Evolutionary conservation across 495 filamentous ascomycete genomes (phyloP).

Genomic region (Neurospora sp.): DNA sequence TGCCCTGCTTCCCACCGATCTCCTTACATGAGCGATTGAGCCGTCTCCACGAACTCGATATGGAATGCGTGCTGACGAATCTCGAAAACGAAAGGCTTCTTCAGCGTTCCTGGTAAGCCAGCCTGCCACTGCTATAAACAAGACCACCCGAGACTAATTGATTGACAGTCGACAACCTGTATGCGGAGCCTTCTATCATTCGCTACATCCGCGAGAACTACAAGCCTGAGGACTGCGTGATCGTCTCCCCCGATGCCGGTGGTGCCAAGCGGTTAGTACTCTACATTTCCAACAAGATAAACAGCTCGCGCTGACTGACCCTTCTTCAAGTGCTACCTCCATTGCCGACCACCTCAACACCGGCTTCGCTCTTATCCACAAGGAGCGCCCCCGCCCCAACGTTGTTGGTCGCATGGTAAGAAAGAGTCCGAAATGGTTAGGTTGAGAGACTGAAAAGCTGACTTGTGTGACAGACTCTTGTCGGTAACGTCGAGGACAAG

Average conservation of each 20-base stretch:
- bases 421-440: slow-evolving; percentile 46
- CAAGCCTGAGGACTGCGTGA: slow-evolving; percentile 72
- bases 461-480: slow-evolving; percentile 45
- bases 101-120: slow-evolving; percentile 63
- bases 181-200: slow-evolving; percentile 88
- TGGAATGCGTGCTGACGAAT: background rate
- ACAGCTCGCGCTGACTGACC: slow-evolving; percentile 1
- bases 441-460: slow-evolving; percentile 23
- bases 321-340: slow-evolving; percentile 58
- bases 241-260: slow-evolving; percentile 93
- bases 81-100: slow-evolving; percentile 69
- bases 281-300: background rate
- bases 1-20: background rate
- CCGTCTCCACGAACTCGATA: background rate
- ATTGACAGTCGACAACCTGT: slow-evolving; percentile 63
- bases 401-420: slow-evolving; percentile 94
- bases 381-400: slow-evolving; percentile 89
- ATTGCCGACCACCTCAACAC: slow-evolving; percentile 92
- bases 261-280: slow-evolving; percentile 81
- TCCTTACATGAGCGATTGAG: background rate
- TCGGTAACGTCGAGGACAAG: slow-evolving; percentile 60
- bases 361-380: slow-evolving; percentile 97
- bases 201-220: slow-evolving; percentile 86
- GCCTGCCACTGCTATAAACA: background rate
- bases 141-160: background rate